Percentiles rank a stretch among this genome's conserved stretches.
Conservation (phyloP, 2,329 filamentous ascomycete genomes). For the Lasiodiplodia theobromae region DNA sequence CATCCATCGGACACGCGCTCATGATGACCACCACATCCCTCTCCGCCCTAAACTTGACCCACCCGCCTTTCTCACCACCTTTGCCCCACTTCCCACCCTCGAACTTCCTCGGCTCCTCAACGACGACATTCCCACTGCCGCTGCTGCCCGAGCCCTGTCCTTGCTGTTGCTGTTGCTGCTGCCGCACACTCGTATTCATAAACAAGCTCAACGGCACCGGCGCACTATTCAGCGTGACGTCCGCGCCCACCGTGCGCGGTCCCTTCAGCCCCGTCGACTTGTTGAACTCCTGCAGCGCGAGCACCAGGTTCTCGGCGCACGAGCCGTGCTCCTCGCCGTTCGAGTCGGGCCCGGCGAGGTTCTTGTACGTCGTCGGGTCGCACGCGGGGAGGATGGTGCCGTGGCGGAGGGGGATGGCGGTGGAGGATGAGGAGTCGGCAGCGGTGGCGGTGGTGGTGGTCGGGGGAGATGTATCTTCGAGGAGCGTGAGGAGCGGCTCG, state of each 20-base stretch:
- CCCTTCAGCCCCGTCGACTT: slow-evolving; percentile 55
- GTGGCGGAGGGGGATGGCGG: slow-evolving; percentile 48
- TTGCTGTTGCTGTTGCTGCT: neutral
- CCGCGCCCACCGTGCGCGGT: slow-evolving; percentile 54
- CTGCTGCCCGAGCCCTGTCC: neutral
- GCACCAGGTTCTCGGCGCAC: slow-evolving; percentile 58
- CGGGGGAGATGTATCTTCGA: slow-evolving; percentile 53
- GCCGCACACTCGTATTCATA: slow-evolving; percentile 41
- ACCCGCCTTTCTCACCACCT: slow-evolving; percentile 43
- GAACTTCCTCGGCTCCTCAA: slow-evolving; percentile 40
- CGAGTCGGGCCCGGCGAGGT: slow-evolving; percentile 42
- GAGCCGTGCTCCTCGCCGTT: slow-evolving; percentile 55
- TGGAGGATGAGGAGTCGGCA: slow-evolving; percentile 34
- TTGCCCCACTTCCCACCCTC: slow-evolving; percentile 14
- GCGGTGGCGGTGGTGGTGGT: slow-evolving; percentile 39
- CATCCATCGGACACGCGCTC: slow-evolving; percentile 49
- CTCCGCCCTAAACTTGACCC: slow-evolving; percentile 45
- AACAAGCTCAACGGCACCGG: slow-evolving; percentile 57
- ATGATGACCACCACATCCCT: slow-evolving; percentile 47
- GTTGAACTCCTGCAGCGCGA: slow-evolving; percentile 57
- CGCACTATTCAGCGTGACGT: slow-evolving; percentile 56
- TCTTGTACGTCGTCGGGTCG: slow-evolving; percentile 53
- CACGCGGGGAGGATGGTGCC: slow-evolving; percentile 58
- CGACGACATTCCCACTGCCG: slow-evolving; percentile 32
- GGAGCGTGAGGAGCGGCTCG: slow-evolving; percentile 53